Base-by-base conservation (phyloP, 164 flowering plant species). In the Malania oleifera region DNA sequence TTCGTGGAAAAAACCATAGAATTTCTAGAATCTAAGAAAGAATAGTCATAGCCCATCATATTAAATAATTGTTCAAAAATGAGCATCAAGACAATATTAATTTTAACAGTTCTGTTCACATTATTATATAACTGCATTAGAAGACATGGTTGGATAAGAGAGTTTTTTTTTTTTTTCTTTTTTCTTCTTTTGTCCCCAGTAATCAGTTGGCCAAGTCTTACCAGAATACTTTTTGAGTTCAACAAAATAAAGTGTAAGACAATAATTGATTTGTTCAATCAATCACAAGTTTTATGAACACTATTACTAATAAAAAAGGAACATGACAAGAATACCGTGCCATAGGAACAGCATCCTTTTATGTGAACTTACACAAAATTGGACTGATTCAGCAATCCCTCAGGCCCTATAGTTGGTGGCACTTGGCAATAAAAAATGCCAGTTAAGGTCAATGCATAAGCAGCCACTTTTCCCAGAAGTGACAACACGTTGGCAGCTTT, bases 401-500 rank as follows among this genome's bases (percentile, higher is more conserved):
- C 80, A 24, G 71, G 61, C 62, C 61, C 55, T 65, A 66, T 55
- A 54, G 68, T 57, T 22, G 88, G 77, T 1, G 70, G 52, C 8
- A 80, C 66, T 77, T 78, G 85, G 68, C 86, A 82, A 44, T 77
- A 71, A 56, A 95, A 89, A 62, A 89, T 76, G 25, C 91, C 91
- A 14, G 96, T 95, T 45, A 82, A 69, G 45, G 73, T 73, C 75
- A 91, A 52, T 13, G 93, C 87, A 65, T 80, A 68, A 23, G 72
- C 69, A 29, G 96, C 95, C 46, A 87, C 83, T 71, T 68, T 84
- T 47, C 78, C 76, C 7, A 95, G 67, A 54, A 79, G 80, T 43
- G 60, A 61, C 76, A 91, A 78, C 26, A 81, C 98, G 65, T 80
- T 77, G 51, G 74, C 66, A 52, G 82, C 81, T 72, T 80, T 89